Percentiles rank a stretch among this genome's conserved stretches.
These are phyloP conservation scores for Neurospora hispaniola DNA, from an alignment of 495 filamentous ascomycete species.

Conservation along the genomic window DNA sequence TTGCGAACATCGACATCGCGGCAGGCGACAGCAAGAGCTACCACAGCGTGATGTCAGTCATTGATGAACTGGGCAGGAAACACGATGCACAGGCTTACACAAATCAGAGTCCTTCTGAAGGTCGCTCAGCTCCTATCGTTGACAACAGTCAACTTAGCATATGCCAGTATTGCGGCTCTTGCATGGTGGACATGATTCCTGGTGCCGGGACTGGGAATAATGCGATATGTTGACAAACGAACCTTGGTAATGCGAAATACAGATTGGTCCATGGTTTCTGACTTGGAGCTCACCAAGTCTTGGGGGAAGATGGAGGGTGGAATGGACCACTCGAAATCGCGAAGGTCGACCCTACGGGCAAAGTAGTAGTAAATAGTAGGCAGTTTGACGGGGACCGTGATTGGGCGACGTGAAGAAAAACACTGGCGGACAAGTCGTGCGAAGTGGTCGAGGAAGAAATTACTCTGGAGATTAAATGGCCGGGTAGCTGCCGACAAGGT, in stretches of 20 bases:
- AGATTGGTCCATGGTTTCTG: slow-evolving; percentile 61
- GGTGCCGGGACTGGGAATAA: neutral
- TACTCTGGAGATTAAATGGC: neutral
- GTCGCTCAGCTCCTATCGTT: slow-evolving; percentile 63
- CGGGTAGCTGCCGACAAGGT: neutral
- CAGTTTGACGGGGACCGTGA: neutral
- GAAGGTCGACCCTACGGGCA: neutral
- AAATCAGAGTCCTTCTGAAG: slow-evolving; percentile 72
- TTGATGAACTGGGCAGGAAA: neutral
- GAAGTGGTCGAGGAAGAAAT: neutral
- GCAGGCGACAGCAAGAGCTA: slow-evolving; percentile 78
- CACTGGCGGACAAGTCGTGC: neutral
- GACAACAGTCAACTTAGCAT: slow-evolving; percentile 13
- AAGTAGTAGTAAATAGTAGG: neutral
- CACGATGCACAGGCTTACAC: slow-evolving; percentile 42
- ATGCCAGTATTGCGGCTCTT: slow-evolving; percentile 28
- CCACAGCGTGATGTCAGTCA: slow-evolving; percentile 4
- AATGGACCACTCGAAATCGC: neutral
- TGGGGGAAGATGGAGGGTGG: neutral
- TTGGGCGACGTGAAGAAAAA: neutral
- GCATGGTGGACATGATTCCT: slow-evolving; percentile 3
- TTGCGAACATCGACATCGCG: slow-evolving; percentile 80
- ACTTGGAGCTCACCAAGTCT: slow-evolving; percentile 5
- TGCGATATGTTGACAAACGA: slow-evolving; percentile 32
- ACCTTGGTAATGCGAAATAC: slow-evolving; percentile 70